Percentiles rank a stretch among this genome's conserved stretches.
Evolutionary conservation across 2,329 filamentous ascomycete genomes (phyloP).

Genomic region (Hymenoscyphus albidus): DNA sequence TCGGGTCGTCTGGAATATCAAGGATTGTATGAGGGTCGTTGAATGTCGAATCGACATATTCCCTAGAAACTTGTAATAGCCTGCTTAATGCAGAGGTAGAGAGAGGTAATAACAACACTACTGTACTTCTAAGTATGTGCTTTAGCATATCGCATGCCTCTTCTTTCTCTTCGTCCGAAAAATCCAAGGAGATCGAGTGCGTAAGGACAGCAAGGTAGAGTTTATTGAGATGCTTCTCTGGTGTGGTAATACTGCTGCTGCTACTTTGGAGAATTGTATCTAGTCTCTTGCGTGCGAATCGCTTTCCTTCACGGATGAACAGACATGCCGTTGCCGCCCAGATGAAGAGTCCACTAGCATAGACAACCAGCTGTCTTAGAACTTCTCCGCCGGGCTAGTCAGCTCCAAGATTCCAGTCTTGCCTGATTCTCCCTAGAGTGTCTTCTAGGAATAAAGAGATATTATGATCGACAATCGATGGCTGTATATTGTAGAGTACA

Average conservation of each 20-base stretch:
- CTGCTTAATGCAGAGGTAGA: neutral
- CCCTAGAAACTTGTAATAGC: neutral
- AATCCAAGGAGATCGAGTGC: conserved; percentile 8
- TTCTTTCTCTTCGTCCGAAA: conserved; percentile 14
- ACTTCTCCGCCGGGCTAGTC: conserved; percentile 11
- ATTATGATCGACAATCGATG: conserved; percentile 29
- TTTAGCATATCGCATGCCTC: conserved; percentile 5
- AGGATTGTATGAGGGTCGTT: conserved; percentile 16
- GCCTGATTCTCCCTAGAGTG: conserved; percentile 16
- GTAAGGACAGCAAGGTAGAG: conserved; percentile 18
- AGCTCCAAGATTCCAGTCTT: conserved; percentile 9
- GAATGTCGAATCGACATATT: conserved; percentile 9
- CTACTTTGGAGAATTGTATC: conserved; percentile 9
- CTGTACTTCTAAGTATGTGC: conserved; percentile 11
- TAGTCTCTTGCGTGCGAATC: conserved; percentile 10
- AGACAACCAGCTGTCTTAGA: conserved; percentile 22
- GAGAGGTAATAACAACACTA: conserved; percentile 10
- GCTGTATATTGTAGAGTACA: conserved; percentile 25
- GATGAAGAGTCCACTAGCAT: conserved; percentile 29
- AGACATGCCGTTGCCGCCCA: conserved; percentile 31
- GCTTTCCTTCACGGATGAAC: conserved; percentile 23
- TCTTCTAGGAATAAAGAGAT: conserved; percentile 27
- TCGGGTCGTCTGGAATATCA: conserved; percentile 13
- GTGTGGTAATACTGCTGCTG: conserved; percentile 2
- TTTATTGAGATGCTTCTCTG: conserved; percentile 14